Conservation (phyloP, 2,329 filamentous ascomycete species). For the Colletotrichum scovillei region DNA sequence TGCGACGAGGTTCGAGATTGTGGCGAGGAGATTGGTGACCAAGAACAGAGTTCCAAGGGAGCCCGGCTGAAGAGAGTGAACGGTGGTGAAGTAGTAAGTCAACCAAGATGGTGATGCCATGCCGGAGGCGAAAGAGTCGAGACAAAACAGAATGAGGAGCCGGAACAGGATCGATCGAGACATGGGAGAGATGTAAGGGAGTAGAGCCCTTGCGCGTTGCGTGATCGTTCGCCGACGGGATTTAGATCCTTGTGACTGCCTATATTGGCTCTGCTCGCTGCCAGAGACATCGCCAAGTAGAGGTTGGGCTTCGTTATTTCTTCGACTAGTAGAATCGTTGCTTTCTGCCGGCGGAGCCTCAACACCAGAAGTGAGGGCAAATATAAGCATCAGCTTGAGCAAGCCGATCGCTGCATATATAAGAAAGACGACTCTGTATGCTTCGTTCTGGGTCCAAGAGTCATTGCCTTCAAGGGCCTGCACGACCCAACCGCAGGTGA, state of each 20-base stretch:
- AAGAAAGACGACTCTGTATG: conserved; percentile 68
- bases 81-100: conserved; percentile 65
- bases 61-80: conserved; percentile 59
- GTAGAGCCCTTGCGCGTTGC: conserved; percentile 17
- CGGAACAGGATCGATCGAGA: conserved; percentile 33
- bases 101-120: conserved; percentile 73
- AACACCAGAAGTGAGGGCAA: conserved; percentile 59
- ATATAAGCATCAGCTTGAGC: conserved; percentile 65
- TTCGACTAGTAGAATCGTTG: neutral
- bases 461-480: conserved; percentile 56
- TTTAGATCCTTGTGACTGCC: conserved; percentile 22
- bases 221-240: neutral
- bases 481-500: conserved; percentile 70
- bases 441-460: conserved; percentile 55
- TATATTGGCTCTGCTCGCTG: neutral
- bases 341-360: conserved; percentile 48
- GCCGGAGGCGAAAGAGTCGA: conserved; percentile 64
- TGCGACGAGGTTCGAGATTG: conserved; percentile 63
- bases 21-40: conserved; percentile 62
- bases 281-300: neutral
- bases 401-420: conserved; percentile 67
- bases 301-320: neutral
- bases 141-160: conserved; percentile 28
- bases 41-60: conserved; percentile 67
- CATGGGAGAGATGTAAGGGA: conserved; percentile 32